Conservation (phyloP, 345 rosid genomes). For the Euphorbia pulcherrima region DNA sequence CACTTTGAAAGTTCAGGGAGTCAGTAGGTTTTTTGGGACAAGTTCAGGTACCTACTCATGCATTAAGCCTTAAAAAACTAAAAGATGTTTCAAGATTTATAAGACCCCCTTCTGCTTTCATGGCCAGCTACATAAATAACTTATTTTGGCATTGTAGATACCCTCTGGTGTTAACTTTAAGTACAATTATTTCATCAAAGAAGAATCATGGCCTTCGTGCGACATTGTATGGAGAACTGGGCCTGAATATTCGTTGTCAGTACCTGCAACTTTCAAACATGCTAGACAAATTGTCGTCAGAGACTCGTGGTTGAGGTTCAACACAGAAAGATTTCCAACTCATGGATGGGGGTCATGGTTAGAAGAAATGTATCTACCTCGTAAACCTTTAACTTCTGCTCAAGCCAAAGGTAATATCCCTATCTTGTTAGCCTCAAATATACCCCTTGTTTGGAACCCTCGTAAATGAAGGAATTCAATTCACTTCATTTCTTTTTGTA, state of each 20-base stretch:
- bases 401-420: constrained; percentile 57
- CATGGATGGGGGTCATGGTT: constrained; percentile 78
- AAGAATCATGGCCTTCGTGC: constrained; percentile 39
- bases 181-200: constrained; percentile 71
- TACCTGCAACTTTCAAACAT: constrained; percentile 42
- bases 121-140: neutral
- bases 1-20: too few species aligned
- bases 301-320: constrained; percentile 74
- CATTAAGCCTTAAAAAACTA: too few species aligned
- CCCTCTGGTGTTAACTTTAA: constrained; percentile 69
- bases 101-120: neutral
- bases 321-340: constrained; percentile 31
- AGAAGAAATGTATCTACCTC: constrained; percentile 46
- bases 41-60: too few species aligned
- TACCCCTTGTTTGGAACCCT: too few species aligned
- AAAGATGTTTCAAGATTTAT: neutral
- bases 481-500: too few species aligned
- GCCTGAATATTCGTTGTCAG: constrained; percentile 67
- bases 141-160: constrained; percentile 47
- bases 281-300: constrained; percentile 52
- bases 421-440: constrained; percentile 18
- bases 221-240: constrained; percentile 80
- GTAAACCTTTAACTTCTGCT: constrained; percentile 29
- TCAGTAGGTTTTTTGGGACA: too few species aligned
- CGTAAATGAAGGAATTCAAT: too few species aligned